Percentiles rank a stretch among this genome's conserved stretches.
Conservation (phyloP, 2,329 filamentous ascomycete genomes). For the Zymoseptoria tritici region DNA sequence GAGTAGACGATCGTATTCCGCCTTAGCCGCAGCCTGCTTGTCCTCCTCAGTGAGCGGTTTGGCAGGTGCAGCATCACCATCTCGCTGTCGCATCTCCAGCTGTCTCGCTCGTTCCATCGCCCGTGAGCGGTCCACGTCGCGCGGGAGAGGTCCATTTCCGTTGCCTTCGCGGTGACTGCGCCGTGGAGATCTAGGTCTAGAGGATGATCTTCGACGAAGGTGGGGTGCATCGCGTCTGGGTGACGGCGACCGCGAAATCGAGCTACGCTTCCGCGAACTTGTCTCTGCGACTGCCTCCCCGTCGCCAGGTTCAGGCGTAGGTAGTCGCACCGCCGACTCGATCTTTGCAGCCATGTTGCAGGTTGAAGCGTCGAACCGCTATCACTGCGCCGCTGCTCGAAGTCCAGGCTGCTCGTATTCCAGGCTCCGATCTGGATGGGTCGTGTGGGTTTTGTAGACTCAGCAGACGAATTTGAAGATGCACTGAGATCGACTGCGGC, state of each 20-base stretch:
- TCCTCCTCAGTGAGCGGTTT: constrained; percentile 64
- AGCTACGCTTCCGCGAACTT: constrained; percentile 7
- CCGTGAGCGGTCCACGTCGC: constrained; percentile 43
- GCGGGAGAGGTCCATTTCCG: constrained; percentile 35
- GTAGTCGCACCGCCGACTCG: constrained; percentile 22
- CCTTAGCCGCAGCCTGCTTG: constrained; percentile 81
- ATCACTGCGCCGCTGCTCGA: not conserved
- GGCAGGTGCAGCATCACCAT: constrained; percentile 37
- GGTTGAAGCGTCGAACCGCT: not conserved
- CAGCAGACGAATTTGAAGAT: not conserved
- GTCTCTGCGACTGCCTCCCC: constrained; percentile 22
- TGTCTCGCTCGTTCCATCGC: constrained; percentile 48
- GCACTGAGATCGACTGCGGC: not conserved
- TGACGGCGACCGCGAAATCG: constrained; percentile 29
- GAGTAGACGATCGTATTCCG: constrained; percentile 86
- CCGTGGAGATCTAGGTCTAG: constrained; percentile 30
- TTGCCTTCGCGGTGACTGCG: constrained; percentile 10
- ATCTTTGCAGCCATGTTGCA: constrained; percentile 20
- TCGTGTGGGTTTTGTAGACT: not conserved
- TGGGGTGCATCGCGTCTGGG: constrained; percentile 18
- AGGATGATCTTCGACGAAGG: constrained; percentile 7
- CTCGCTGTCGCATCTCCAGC: constrained; percentile 35
- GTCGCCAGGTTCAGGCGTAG: constrained; percentile 20
- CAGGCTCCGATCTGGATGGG: not conserved
- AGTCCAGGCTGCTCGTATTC: not conserved